Evolutionary conservation across 352 stramenopile genomes (phyloP).

Genomic region (Thraustochytrium striatum): DNA sequence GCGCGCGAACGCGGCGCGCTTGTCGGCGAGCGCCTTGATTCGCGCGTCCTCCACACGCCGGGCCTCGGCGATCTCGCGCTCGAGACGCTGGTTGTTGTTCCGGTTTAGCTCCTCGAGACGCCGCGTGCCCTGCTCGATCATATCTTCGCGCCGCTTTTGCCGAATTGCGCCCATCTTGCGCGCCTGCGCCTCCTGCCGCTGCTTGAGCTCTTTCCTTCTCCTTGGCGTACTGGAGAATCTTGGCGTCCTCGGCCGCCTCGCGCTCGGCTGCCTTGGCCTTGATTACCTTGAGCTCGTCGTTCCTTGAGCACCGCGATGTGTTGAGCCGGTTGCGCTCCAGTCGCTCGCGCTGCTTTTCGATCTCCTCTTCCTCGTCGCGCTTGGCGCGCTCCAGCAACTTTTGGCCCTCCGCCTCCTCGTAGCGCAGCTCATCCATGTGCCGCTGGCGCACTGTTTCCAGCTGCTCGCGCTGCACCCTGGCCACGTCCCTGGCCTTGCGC

Average conservation of each 20-base stretch:
- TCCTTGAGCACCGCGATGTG: slow-evolving; percentile 62
- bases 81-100: slow-evolving; percentile 62
- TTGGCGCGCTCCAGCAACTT: slow-evolving; percentile 4
- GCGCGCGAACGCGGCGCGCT: slow-evolving; percentile 64
- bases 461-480: slow-evolving; percentile 66
- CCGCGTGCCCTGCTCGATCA: slow-evolving; percentile 70
- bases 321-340: slow-evolving; percentile 64
- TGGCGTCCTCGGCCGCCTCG: slow-evolving; percentile 64
- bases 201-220: slow-evolving; percentile 67
- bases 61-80: slow-evolving; percentile 68
- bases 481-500: slow-evolving; percentile 61
- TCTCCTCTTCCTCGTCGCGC: slow-evolving; percentile 19
- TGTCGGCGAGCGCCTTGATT: slow-evolving; percentile 62
- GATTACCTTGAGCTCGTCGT: slow-evolving; percentile 64
- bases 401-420: slow-evolving; percentile 48
- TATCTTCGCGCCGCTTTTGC: slow-evolving; percentile 68
- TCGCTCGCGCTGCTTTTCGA: slow-evolving; percentile 64
- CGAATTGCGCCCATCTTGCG: slow-evolving; percentile 62
- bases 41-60: slow-evolving; percentile 67
- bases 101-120: slow-evolving; percentile 68
- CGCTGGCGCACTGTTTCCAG: slow-evolving; percentile 75
- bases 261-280: slow-evolving; percentile 62
- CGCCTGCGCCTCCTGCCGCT: slow-evolving; percentile 65
- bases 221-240: slow-evolving; percentile 65
- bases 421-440: slow-evolving; percentile 67